Percentiles rank a stretch among this genome's conserved stretches.
Conservation (phyloP, 1,284 basidiomycete genomes). For the Ceratobasidium sp. region DNA sequence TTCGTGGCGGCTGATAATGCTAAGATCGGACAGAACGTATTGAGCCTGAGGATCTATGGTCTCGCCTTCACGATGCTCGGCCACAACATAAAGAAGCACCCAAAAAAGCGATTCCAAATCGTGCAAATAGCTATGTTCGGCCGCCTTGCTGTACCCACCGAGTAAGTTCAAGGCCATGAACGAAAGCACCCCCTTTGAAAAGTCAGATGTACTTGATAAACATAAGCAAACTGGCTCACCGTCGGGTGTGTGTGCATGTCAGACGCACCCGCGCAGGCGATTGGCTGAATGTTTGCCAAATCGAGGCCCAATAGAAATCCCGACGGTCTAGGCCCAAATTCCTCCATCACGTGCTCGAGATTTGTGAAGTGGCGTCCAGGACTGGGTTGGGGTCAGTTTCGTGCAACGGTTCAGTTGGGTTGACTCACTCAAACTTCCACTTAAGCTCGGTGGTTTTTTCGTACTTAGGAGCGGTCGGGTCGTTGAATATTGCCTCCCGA, state of each 20-base stretch:
- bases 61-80: not conserved
- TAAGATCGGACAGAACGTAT: too few relatives aligned
- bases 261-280: not conserved
- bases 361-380: not conserved
- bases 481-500: not conserved
- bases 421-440: conserved; percentile 16
- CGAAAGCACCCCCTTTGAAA: not conserved
- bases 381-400: not conserved
- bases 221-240: not conserved
- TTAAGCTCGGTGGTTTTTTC: not conserved
- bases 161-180: conserved; percentile 18
- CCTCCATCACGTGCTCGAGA: not conserved
- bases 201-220: not conserved
- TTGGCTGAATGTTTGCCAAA: not conserved
- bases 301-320: conserved; percentile 1
- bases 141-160: not conserved
- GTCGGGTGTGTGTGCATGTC: conserved; percentile 14
- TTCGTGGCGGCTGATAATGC: too few relatives aligned
- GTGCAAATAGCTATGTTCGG: conserved; percentile 11
- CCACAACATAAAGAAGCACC: conserved; percentile 16
- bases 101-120: conserved; percentile 30
- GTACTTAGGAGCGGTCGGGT: not conserved
- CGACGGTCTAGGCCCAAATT: not conserved
- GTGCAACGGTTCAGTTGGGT: not conserved
- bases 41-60: too few relatives aligned